Evolutionary conservation across 2,329 filamentous ascomycete species (phyloP).

Genomic region (Proliferodiscus dingleyae): DNA sequence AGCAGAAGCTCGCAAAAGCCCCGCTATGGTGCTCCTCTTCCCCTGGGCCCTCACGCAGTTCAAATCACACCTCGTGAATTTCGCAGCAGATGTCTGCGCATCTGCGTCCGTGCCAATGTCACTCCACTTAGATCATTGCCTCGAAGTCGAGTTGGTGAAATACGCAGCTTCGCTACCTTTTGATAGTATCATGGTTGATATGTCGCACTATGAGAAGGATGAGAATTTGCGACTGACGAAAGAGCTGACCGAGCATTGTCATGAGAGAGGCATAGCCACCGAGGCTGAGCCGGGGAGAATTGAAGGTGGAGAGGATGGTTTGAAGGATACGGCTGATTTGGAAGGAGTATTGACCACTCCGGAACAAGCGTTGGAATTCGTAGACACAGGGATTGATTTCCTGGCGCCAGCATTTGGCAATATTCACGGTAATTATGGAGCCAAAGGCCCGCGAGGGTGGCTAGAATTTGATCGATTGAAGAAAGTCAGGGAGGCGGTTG

Average conservation of each 20-base stretch:
- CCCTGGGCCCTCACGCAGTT: conserved; percentile 65
- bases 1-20: conserved; percentile 59
- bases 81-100: conserved; percentile 49
- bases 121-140: conserved; percentile 64
- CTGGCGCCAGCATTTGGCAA: conserved; percentile 65
- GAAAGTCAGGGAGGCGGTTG: conserved; percentile 22
- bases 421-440: conserved; percentile 57
- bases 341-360: conserved; percentile 58
- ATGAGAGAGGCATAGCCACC: conserved; percentile 60
- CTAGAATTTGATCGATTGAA: conserved; percentile 37
- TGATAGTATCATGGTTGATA: conserved; percentile 73
- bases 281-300: conserved; percentile 67
- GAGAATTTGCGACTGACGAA: conserved; percentile 64
- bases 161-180: conserved; percentile 55
- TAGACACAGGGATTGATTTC: conserved; percentile 61
- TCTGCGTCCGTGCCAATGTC: conserved; percentile 55
- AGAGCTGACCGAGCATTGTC: conserved; percentile 45
- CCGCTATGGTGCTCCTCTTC: conserved; percentile 65
- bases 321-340: conserved; percentile 60
- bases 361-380: conserved; percentile 57
- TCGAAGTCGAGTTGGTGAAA: conserved; percentile 52
- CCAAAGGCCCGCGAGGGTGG: conserved; percentile 33
- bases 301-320: conserved; percentile 69
- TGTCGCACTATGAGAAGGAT: conserved; percentile 66
- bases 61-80: conserved; percentile 46